phyloP scores from a whole-genome alignment of 345 rosid species.

The Hibiscus tridactylites region DNA sequence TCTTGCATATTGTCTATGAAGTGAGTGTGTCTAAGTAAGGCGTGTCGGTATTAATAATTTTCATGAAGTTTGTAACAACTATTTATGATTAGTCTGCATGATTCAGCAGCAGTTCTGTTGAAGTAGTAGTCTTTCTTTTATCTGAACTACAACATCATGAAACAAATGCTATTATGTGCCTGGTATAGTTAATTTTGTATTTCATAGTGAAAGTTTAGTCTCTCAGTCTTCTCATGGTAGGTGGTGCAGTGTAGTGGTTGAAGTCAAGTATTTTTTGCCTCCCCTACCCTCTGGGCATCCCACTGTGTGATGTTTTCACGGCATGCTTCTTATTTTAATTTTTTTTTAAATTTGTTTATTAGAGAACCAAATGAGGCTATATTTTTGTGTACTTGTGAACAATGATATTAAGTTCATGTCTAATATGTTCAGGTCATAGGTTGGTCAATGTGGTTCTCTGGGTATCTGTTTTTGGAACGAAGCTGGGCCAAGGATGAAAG shows the following conservation, averaged over 20 bases:
- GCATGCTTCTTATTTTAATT: background rate
- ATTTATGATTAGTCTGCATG: background rate
- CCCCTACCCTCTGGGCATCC: background rate
- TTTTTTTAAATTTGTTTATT: background rate
- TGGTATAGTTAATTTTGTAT: background rate
- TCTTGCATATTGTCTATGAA: background rate
- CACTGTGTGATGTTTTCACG: background rate
- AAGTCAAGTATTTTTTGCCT: background rate
- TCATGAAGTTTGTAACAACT: background rate
- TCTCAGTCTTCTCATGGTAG: background rate
- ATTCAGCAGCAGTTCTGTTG: background rate
- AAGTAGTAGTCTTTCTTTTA: background rate
- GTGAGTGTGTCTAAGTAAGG: background rate
- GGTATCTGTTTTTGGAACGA: constrained; percentile 83
- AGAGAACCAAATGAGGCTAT: background rate
- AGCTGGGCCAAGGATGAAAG: constrained; percentile 89
- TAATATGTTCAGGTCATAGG: constrained; percentile 62
- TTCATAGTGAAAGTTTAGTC: background rate
- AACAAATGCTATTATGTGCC: background rate
- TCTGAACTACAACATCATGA: background rate
- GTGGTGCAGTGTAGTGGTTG: background rate
- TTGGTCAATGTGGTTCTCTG: constrained; percentile 99
- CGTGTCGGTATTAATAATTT: background rate
- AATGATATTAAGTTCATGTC: background rate
- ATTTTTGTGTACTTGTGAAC: background rate